phyloP scores from a whole-genome alignment of 306 rosid species.

The Lupinus albus region DNA sequence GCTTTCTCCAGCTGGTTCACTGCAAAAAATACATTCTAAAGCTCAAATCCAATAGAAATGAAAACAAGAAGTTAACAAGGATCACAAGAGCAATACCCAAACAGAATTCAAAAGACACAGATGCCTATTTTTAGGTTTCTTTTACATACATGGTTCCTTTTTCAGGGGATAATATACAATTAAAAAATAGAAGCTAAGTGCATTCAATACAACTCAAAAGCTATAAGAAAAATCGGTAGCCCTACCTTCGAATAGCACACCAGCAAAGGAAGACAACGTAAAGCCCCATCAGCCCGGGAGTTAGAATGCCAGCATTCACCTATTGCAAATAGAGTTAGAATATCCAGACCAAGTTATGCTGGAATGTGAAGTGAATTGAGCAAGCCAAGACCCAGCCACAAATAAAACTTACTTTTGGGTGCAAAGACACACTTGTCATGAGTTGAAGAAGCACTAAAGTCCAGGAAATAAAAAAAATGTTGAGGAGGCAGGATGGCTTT shows the following conservation, averaged over 20 bases:
- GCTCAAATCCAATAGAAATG: slow-evolving; percentile 32
- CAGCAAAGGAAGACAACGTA: slow-evolving; percentile 94
- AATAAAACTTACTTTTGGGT: slow-evolving; percentile 76
- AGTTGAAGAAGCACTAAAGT: slow-evolving; percentile 90
- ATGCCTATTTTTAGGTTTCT: slow-evolving; percentile 14
- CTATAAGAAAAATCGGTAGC: slow-evolving; percentile 24
- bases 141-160: slow-evolving; percentile 25
- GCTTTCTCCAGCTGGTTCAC: slow-evolving; percentile 81
- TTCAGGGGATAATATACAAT: slow-evolving; percentile 13
- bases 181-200: slow-evolving; percentile 19
- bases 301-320: slow-evolving; percentile 89
- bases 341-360: slow-evolving; percentile 20
- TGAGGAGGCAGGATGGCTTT: slow-evolving; percentile 94
- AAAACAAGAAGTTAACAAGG: slow-evolving; percentile 23
- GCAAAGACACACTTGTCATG: slow-evolving; percentile 97
- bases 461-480: slow-evolving; percentile 93
- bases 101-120: slow-evolving; percentile 22
- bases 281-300: slow-evolving; percentile 97
- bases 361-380: slow-evolving; percentile 28
- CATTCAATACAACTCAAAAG: background rate
- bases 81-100: slow-evolving; percentile 1
- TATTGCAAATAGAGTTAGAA: slow-evolving; percentile 47
- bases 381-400: slow-evolving; percentile 8
- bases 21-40: slow-evolving; percentile 41
- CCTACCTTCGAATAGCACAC: slow-evolving; percentile 95